Evolutionary conservation across 108 stramenopile genomes (phyloP).

Genomic region (Nannochloropsis gaditana): DNA sequence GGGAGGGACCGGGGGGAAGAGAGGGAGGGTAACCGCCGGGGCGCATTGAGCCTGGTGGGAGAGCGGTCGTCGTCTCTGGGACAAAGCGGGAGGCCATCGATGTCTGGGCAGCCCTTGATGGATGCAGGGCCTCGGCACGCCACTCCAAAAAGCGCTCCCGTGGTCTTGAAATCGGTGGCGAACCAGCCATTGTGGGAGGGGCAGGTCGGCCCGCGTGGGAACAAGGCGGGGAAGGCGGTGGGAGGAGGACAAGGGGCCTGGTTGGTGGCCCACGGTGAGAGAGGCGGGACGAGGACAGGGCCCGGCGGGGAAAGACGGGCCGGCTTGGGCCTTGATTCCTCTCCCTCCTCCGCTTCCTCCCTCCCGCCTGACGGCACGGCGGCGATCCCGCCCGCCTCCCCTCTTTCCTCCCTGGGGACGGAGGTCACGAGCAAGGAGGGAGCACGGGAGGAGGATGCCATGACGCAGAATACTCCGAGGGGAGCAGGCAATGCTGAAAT

Average conservation of each 20-base stretch:
- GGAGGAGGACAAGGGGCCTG: background rate
- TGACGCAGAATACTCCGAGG: background rate
- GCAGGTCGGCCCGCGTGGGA: background rate
- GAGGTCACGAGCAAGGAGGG: background rate
- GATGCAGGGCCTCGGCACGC: background rate
- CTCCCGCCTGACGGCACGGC: background rate
- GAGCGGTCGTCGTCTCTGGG: no score
- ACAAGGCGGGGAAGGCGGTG: background rate
- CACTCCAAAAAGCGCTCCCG: background rate
- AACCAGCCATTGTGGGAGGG: background rate
- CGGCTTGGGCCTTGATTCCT: background rate
- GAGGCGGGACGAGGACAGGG: background rate
- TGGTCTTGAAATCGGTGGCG: background rate
- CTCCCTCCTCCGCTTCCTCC: background rate
- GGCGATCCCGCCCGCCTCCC: background rate
- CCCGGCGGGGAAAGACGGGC: background rate
- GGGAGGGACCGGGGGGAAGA: background rate
- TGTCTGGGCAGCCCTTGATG: background rate
- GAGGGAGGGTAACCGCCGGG: background rate
- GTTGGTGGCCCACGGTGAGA: background rate
- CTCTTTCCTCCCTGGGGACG: background rate
- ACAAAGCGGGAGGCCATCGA: background rate
- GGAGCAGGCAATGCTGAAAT: background rate
- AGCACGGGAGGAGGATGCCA: background rate
- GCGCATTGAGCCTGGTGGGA: background rate